These are phyloP conservation scores for Globisporangium nodosum DNA, from an alignment of 352 stramenopile species.

Conservation along the genomic window DNA sequence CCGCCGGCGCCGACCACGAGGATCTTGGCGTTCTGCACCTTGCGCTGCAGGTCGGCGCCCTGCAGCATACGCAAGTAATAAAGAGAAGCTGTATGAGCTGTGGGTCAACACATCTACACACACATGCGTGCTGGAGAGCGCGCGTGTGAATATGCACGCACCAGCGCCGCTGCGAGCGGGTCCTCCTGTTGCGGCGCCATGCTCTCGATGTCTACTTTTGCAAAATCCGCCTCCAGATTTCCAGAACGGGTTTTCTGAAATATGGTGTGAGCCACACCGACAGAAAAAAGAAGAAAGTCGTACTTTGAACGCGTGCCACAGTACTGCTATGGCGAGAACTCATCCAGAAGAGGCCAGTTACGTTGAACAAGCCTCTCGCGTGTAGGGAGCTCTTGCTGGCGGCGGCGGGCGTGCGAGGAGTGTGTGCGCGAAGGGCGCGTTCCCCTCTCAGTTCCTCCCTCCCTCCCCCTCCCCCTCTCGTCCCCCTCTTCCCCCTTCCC, in stretches of 20 bases:
- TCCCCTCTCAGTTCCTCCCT: too few relatives aligned
- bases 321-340: not conserved
- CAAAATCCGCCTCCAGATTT: not conserved
- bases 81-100: not conserved
- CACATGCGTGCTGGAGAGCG: not conserved
- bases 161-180: constrained; percentile 33
- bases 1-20: constrained; percentile 97
- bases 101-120: not conserved
- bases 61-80: constrained; percentile 13
- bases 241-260: not conserved
- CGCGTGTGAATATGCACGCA: constrained; percentile 18
- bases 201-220: constrained; percentile 1
- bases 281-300: too few relatives aligned
- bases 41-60: constrained; percentile 48
- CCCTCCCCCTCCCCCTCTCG: not conserved
- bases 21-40: constrained; percentile 85
- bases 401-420: too few relatives aligned
- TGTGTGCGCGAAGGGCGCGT: not conserved
- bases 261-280: not conserved
- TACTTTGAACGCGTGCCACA: too few relatives aligned
- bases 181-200: constrained; percentile 19
- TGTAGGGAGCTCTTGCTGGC: not conserved
- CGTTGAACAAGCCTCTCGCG: not conserved
- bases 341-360: not conserved
- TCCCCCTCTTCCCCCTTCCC: not conserved